Base-by-base conservation (phyloP, 2,329 filamentous ascomycete species). In the Hymenoscyphus occultus region DNA sequence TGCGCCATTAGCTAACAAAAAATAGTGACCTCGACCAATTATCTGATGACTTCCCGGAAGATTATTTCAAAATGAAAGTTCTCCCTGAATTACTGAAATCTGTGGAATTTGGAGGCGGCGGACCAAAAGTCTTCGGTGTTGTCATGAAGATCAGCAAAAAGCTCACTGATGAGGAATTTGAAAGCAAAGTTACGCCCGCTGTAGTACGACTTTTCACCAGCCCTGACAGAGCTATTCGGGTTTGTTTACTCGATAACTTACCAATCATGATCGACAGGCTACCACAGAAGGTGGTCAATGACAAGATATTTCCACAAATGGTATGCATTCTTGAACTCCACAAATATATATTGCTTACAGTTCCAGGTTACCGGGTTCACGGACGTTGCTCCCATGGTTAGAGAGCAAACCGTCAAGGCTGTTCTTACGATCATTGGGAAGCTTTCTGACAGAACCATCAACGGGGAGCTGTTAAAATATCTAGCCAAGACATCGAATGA, bases 41-140 rank as follows among this genome's bases (percentile, higher is more conserved):
- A 5, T 90, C 92, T 0, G 92, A 97, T 70, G 93, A 99, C 76
- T 97, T 98, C 67, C 95, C 95, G 0, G 94, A 97, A 74, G 95
- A 98, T 66, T 99, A 97, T 77, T 97, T 98, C 82, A 96, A 96
- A 76, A 91, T 96, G 84, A 99, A 98, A 74, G 88, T 99, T 3
- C 82, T 99, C 9, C 95, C 95, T 0, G 95, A 99, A 75, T 81
- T 99, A 39, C 83, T 99, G n/a, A 99, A 98, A 75, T 97, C 93
- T 0, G 93, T 98, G n/a, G 95, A 99, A 74, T 99, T 97, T 76
- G 95, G 95, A 7, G 95, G 94, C 12, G 95, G 95, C 35, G 95
- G 95, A 0, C 91, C 94, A 0, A 96, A 96, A 74, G 93, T 96
- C 0, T 91, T 99, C 66, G 80, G 84, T 0, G 88, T 96, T 1